These are phyloP conservation scores for Dinochytrium kinnereticum DNA, from an alignment of 371 early-diverging fungal genomes.

Conservation along the genomic window DNA sequence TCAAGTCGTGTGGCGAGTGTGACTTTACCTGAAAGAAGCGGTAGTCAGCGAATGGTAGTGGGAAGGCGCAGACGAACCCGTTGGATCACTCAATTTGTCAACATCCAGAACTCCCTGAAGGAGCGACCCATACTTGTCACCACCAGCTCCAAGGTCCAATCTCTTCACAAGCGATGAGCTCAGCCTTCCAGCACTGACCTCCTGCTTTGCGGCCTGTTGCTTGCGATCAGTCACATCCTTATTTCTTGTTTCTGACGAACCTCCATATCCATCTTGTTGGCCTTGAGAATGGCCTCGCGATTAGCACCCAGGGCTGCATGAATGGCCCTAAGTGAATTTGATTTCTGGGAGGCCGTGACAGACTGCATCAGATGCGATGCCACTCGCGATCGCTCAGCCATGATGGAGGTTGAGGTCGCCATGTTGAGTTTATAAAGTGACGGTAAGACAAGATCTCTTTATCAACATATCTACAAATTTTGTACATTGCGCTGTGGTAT, in stretches of 20 bases:
- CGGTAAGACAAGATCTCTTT: too few relatives aligned
- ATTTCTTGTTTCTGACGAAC: conserved; percentile 41
- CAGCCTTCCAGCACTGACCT: conserved; percentile 76
- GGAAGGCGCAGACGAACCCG: conserved; percentile 50
- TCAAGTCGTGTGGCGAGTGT: conserved; percentile 82
- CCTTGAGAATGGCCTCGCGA: conserved; percentile 74
- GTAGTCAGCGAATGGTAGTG: not conserved
- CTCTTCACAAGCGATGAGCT: conserved; percentile 84
- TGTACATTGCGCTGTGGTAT: too few relatives aligned
- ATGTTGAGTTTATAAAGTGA: too few relatives aligned
- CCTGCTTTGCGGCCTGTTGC: conserved; percentile 63
- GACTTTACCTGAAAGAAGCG: conserved; percentile 55
- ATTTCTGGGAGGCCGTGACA: conserved; percentile 76
- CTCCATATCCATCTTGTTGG: conserved; percentile 83
- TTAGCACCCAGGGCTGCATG: conserved; percentile 71
- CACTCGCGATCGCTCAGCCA: conserved; percentile 65
- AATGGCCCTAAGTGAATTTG: conserved; percentile 75
- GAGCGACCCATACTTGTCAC: conserved; percentile 82
- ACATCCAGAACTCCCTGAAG: conserved; percentile 90
- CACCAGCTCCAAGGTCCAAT: conserved; percentile 83
- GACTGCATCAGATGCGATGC: conserved; percentile 84
- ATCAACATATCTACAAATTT: too few relatives aligned
- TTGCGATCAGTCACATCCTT: not conserved
- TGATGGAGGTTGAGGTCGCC: too few relatives aligned
- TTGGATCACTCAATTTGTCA: conserved; percentile 82